Percentiles rank a stretch among this genome's conserved stretches.
phyloP scores from a whole-genome alignment of 192 early-diverging fungal genomes.

The Funneliformis geosporum region DNA sequence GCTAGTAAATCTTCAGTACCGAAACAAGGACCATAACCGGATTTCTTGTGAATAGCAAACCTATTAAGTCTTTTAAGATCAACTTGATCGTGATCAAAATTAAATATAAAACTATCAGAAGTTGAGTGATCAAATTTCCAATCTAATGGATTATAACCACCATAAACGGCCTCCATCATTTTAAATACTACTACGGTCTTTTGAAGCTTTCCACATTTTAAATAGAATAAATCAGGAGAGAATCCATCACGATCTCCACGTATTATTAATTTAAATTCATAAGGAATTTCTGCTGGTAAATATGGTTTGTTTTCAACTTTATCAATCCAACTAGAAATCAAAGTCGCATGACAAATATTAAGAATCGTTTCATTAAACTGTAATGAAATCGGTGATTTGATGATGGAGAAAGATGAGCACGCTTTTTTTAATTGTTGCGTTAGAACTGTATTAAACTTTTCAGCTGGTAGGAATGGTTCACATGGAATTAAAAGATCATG shows the following conservation, averaged over 20 bases:
- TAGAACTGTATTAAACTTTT: background rate
- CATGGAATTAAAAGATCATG: conserved; percentile 16
- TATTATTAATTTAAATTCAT: conserved; percentile 10
- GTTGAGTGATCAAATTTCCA: conserved; percentile 21
- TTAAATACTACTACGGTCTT: conserved; percentile 17
- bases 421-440: background rate
- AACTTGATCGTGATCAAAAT: background rate
- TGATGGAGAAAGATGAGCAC: background rate
- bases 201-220: background rate
- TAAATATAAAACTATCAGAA: conserved; percentile 17
- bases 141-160: conserved; percentile 28
- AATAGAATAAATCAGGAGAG: background rate
- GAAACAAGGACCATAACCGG: conserved; percentile 16
- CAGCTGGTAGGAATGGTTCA: conserved; percentile 12
- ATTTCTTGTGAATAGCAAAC: background rate
- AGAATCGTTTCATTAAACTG: background rate
- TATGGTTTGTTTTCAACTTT: background rate
- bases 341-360: conserved; percentile 23
- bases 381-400: background rate
- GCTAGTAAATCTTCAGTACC: background rate
- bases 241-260: conserved; percentile 17
- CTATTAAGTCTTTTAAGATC: conserved; percentile 8
- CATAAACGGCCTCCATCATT: background rate
- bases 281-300: conserved; percentile 13
- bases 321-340: conserved; percentile 20